Conservation (phyloP, 768 basidiomycete genomes). For the Auricularia sp. region DNA sequence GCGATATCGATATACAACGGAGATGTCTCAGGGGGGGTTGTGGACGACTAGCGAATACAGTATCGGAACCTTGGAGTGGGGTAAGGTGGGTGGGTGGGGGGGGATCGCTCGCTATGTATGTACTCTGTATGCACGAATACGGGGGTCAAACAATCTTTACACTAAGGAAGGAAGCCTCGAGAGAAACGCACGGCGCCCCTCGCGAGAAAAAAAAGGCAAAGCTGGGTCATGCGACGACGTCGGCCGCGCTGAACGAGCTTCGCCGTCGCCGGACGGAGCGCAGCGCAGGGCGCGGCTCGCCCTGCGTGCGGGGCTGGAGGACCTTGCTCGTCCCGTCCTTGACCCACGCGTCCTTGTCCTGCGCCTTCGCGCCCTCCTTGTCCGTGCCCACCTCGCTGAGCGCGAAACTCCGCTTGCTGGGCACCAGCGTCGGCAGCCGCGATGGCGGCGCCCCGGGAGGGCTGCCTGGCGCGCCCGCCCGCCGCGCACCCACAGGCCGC, state of each 20-base stretch:
- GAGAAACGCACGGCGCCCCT: no score
- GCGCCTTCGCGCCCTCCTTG: conserved; percentile 31
- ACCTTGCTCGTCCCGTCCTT: conserved; percentile 27
- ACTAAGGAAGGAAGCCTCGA: not conserved
- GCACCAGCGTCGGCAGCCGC: conserved; percentile 61
- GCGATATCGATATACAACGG: conserved; percentile 3
- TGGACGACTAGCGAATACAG: not conserved
- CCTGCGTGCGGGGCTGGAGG: conserved; percentile 46
- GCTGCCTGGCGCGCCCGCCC: conserved; percentile 34
- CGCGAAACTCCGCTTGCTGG: conserved; percentile 37
- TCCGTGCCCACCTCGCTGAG: conserved; percentile 5
- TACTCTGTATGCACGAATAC: not conserved
- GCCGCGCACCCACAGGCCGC: conserved; percentile 27
- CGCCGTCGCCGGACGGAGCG: conserved; percentile 65
- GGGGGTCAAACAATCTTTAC: not conserved
- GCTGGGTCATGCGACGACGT: conserved; percentile 54
- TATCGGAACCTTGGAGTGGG: not conserved
- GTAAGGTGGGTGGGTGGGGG: not conserved
- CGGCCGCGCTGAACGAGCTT: conserved; percentile 82
- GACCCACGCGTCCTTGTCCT: conserved; percentile 38
- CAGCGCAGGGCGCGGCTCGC: conserved; percentile 65
- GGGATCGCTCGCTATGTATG: not conserved
- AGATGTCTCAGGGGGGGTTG: not conserved
- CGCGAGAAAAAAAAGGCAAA: no score
- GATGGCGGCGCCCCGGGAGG: conserved; percentile 59